Percentiles rank a stretch among this genome's conserved stretches.
Conservation (phyloP, 2,329 filamentous ascomycete genomes). For the Trichoderma sp. region DNA sequence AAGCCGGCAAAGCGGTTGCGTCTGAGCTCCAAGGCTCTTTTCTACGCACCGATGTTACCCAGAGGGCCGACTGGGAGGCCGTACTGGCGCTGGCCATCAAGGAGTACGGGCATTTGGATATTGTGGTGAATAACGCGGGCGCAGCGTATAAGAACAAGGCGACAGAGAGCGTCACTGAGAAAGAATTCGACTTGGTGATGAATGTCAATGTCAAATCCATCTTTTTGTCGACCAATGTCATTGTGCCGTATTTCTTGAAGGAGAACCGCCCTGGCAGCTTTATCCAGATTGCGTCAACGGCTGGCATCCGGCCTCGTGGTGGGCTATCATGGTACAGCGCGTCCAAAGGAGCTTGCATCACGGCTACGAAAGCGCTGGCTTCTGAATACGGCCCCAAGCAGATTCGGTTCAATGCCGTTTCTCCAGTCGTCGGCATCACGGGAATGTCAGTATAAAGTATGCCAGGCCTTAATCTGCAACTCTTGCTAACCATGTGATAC, state of each 20-base stretch:
- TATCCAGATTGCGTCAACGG: constrained; percentile 67
- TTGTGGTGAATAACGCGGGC: constrained; percentile 64
- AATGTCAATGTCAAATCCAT: constrained; percentile 70
- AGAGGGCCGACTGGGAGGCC: constrained; percentile 54
- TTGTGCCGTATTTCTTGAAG: constrained; percentile 62
- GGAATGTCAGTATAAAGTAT: constrained; percentile 49
- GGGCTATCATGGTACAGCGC: constrained; percentile 71
- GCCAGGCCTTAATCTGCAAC: background rate
- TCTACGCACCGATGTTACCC: constrained; percentile 52
- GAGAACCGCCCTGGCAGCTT: constrained; percentile 60
- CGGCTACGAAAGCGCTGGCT: constrained; percentile 60
- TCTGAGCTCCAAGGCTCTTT: constrained; percentile 48
- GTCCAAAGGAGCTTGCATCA: constrained; percentile 66
- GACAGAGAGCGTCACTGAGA: constrained; percentile 63
- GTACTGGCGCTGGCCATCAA: constrained; percentile 49
- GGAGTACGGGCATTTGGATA: constrained; percentile 55
- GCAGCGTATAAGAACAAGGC: constrained; percentile 62
- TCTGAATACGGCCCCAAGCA: constrained; percentile 72
- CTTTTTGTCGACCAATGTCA: constrained; percentile 60
- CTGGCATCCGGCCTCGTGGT: constrained; percentile 59
- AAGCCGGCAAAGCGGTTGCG: constrained; percentile 52
- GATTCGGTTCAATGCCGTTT: constrained; percentile 73
- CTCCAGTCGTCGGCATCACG: constrained; percentile 67
- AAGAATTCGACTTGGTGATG: constrained; percentile 67
- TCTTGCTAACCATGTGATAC: background rate